Evolutionary conservation across 2,329 filamentous ascomycete species (phyloP), one percentile per base, ranked within the genome.

Genomic region (Ophiosphaerella korrae): DNA sequence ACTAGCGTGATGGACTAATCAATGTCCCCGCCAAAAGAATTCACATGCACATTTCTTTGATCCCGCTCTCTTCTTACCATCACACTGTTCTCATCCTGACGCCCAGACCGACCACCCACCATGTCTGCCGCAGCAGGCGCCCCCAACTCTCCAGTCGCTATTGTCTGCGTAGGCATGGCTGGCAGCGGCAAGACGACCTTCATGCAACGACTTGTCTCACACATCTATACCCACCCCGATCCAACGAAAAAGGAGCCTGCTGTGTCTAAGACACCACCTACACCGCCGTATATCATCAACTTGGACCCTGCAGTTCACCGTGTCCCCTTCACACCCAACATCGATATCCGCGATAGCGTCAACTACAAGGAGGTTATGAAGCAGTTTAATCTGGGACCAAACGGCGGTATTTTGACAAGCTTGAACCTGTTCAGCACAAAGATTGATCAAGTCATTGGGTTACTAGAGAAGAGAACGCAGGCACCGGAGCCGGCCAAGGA

Each of bases 331-430:
- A 93, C 96, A 63, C 87, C 89, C 74, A 99, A 99, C 76, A 97
- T 99, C 77, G 94, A 99, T 76, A 99, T 99, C 64, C 91, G 95
- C 67, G 94, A 99, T 77, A 94, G 90, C 23, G 93, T 99, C 74
- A 97, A 99, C 82, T 99, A 99, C 81, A 94, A 96, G 74, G 93
- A 99, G 76, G 94, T 99, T 58, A 99, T 99, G 95, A 95, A 93
- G 77, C 92, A 97, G 77, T 97, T 97, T 76, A 97, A 97, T 70
- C 84, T 99, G 0, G 94, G 94, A 0, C 94, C 94, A 7, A 99
- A 99, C 78, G 94, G 94, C 45, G 95, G 92, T 40, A 99, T 99
- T 68, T 79, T 99, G 62, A 99, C 95, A 2, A 94, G 90, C 9
- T 79, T 99, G 42, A 99, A 99, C 73, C 84, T 99, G 23, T 99